phyloP scores from a whole-genome alignment of 1,284 basidiomycete genomes.

The Leccinum insolens region DNA sequence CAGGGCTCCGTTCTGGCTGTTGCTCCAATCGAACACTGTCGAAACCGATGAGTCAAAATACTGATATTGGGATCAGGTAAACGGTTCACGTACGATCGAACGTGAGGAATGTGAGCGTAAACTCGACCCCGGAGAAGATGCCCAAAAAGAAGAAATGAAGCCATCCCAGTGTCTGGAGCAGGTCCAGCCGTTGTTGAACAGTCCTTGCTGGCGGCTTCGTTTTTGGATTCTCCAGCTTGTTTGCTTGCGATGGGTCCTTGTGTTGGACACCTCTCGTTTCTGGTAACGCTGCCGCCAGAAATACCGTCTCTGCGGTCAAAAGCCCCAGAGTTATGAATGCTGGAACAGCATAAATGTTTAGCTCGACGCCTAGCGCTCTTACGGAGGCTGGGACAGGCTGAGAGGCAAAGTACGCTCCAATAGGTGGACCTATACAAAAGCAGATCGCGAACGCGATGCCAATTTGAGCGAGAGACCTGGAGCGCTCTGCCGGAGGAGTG shows the following conservation, averaged over 20 bases:
- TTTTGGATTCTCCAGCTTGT: slow-evolving; percentile 22
- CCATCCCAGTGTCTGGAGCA: slow-evolving; percentile 58
- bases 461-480: slow-evolving; percentile 85
- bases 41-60: slow-evolving; percentile 3
- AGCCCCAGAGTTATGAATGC: slow-evolving; percentile 78
- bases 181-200: slow-evolving; percentile 50
- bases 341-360: slow-evolving; percentile 87
- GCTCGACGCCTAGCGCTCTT: slow-evolving; percentile 60
- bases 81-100: slow-evolving; percentile 68
- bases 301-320: slow-evolving; percentile 70
- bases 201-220: slow-evolving; percentile 35
- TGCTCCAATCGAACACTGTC: slow-evolving; percentile 84
- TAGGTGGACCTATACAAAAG: slow-evolving; percentile 85
- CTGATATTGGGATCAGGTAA: background rate
- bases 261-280: slow-evolving; percentile 66
- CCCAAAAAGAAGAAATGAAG: slow-evolving; percentile 84
- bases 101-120: slow-evolving; percentile 89
- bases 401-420: slow-evolving; percentile 82
- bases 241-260: slow-evolving; percentile 28
- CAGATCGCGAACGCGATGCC: slow-evolving; percentile 94
- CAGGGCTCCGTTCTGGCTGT: slow-evolving; percentile 86
- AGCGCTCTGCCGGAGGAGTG: slow-evolving; percentile 74
- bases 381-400: slow-evolving; percentile 62
- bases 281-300: slow-evolving; percentile 72
- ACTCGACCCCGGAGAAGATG: slow-evolving; percentile 90